Percentiles rank a stretch among this genome's conserved stretches.
phyloP scores from a whole-genome alignment of 805 yeast species.

The Kodamaea leandrae region DNA sequence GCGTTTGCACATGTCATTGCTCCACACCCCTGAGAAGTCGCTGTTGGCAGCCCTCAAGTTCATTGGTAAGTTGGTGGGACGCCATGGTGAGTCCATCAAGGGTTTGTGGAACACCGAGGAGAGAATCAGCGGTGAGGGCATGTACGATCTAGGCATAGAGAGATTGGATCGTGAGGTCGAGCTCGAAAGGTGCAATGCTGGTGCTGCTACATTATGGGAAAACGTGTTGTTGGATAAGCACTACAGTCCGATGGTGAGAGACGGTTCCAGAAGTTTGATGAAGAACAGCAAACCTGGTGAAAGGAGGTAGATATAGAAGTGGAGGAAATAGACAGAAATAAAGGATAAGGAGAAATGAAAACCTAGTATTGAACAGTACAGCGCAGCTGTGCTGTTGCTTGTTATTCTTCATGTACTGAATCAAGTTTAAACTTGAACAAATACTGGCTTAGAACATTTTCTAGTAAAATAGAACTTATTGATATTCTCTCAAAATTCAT shows the following conservation, averaged over 20 bases:
- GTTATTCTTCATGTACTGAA: too few relatives aligned
- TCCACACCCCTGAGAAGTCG: constrained; percentile 87
- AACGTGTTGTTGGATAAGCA: constrained; percentile 74
- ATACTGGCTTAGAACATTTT: too few relatives aligned
- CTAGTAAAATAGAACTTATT: too few relatives aligned
- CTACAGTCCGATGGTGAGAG: constrained; percentile 77
- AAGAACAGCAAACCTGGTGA: constrained; percentile 30
- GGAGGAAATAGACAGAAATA: not conserved
- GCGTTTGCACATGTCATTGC: constrained; percentile 61
- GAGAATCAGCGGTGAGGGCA: constrained; percentile 73
- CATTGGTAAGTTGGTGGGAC: constrained; percentile 67
- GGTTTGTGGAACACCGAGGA: constrained; percentile 88
- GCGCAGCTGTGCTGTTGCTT: too few relatives aligned
- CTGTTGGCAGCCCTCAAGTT: constrained; percentile 74
- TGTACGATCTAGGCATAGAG: constrained; percentile 56
- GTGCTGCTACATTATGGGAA: constrained; percentile 91
- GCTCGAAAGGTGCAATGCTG: constrained; percentile 76
- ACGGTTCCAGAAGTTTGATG: constrained; percentile 50
- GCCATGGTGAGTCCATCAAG: constrained; percentile 64
- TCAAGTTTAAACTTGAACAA: too few relatives aligned
- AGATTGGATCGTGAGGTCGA: constrained; percentile 43
- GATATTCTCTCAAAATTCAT: not conserved
- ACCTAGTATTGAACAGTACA: too few relatives aligned
- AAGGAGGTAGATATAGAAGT: not conserved
- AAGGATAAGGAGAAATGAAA: too few relatives aligned